These are phyloP conservation scores for Bigelowiella natans DNA, from an alignment of 78 protist genomes.

Conservation along the genomic window DNA sequence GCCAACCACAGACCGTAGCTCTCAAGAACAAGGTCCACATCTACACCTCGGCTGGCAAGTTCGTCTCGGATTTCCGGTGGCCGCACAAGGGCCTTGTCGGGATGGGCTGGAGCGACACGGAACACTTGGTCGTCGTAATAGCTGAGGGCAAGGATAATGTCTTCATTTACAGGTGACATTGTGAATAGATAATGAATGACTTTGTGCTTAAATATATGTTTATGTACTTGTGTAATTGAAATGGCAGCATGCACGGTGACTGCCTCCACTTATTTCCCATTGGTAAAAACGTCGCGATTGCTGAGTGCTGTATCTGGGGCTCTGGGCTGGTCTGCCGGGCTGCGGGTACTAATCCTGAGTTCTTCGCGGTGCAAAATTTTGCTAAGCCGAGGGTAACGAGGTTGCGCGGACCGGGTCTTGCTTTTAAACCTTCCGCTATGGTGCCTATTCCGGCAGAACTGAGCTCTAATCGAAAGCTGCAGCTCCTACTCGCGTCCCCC, in stretches of 20 bases:
- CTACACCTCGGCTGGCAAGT: background rate
- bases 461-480: background rate
- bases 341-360: background rate
- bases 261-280: background rate
- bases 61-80: background rate
- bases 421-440: background rate
- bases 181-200: too few species aligned
- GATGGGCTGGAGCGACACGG: background rate
- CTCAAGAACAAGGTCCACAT: background rate
- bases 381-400: background rate
- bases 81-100: background rate
- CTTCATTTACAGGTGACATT: background rate
- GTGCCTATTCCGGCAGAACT: background rate
- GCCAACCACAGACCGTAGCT: background rate
- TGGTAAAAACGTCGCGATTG: background rate
- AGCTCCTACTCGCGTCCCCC: background rate
- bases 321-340: background rate
- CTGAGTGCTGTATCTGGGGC: background rate
- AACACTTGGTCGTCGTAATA: background rate
- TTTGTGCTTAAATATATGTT: too few species aligned
- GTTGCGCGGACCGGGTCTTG: background rate
- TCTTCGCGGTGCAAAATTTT: background rate
- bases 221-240: too few species aligned
- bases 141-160: background rate
- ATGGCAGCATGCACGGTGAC: background rate